Conservation (phyloP, 345 rosid genomes). For the Citrus sp. region DNA sequence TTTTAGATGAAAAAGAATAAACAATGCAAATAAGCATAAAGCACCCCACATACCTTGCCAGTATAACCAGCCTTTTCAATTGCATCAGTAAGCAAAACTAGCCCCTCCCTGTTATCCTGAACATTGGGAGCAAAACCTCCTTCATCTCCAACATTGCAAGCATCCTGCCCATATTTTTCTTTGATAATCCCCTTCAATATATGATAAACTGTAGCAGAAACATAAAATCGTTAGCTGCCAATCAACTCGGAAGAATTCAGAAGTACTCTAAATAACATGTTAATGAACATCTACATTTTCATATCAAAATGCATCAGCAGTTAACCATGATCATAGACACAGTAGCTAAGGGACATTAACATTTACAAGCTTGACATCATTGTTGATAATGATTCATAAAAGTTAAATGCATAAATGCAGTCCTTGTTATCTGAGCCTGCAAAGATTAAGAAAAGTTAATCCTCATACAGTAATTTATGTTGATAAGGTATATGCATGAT, state of each 20-base stretch:
- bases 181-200: slow-evolving; percentile 81
- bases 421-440: neutral
- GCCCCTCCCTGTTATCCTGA: slow-evolving; percentile 96
- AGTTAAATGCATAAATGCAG: neutral
- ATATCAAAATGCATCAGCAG: neutral
- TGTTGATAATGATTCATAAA: neutral
- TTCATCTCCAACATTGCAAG: slow-evolving; percentile 99
- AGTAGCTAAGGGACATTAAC: neutral
- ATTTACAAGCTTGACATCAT: neutral
- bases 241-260: neutral
- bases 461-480: neutral
- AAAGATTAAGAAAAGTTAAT: neutral
- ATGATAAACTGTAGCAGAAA: slow-evolving; percentile 69
- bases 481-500: neutral
- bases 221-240: neutral
- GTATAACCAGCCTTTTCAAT: slow-evolving; percentile 95
- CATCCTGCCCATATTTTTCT: slow-evolving; percentile 93
- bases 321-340: neutral
- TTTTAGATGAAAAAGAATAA: neutral
- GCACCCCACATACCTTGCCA: slow-evolving; percentile 56
- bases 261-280: neutral
- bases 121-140: slow-evolving; percentile 99
- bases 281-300: neutral
- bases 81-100: slow-evolving; percentile 92
- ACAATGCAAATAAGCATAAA: neutral